Base-by-base conservation (phyloP, 2,329 filamentous ascomycete genomes). In the Xylaria sp. region DNA sequence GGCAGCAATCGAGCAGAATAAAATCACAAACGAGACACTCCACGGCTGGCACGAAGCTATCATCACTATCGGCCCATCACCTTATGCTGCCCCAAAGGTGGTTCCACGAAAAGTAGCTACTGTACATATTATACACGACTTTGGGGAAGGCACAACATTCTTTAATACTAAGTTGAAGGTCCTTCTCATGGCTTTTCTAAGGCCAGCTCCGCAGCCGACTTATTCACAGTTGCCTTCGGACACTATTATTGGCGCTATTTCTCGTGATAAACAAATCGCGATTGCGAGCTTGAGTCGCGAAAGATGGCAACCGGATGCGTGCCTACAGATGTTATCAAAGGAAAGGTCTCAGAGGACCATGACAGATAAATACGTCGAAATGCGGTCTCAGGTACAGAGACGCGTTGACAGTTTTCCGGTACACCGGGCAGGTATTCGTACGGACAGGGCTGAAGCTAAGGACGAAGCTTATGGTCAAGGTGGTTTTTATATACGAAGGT, bases 151-250 rank as follows among this genome's bases (percentile, higher is more conserved):
- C 0, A 74, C 71, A 0, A 73, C 77, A 0, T 84, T 89, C 57
- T 76, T 83, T 48, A 79, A 81, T 4, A 72, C 79, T 0, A 81
- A 79, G 51, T 63, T 92, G 1, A 83, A 86, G 32, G 75, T 91
- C 4, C 76, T 89, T 1, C 75, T 91, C 3, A 88, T 92, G 86
- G 89, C 87, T 0, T 89, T 86, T 42, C 75, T 92, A 1, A 85
- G 85, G 32, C 78, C 81, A 0, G 74, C 81, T 11, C 69, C 72
- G 1, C 61, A 63, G 1, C 65, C 60, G 3, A 66, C 66, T 14
- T 62, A 36, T 48, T 63, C 68, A n/a, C 62, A 65, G 1, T 53
- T 71, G 4, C 54, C 65, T 4, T 75, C 78, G 1, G 74, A 78
- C 0, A 61, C 77, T 0, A 32, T 79, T 2, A 76, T 79, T 2